Conservation (phyloP, 768 basidiomycete genomes). For the Serendipita sp. region DNA sequence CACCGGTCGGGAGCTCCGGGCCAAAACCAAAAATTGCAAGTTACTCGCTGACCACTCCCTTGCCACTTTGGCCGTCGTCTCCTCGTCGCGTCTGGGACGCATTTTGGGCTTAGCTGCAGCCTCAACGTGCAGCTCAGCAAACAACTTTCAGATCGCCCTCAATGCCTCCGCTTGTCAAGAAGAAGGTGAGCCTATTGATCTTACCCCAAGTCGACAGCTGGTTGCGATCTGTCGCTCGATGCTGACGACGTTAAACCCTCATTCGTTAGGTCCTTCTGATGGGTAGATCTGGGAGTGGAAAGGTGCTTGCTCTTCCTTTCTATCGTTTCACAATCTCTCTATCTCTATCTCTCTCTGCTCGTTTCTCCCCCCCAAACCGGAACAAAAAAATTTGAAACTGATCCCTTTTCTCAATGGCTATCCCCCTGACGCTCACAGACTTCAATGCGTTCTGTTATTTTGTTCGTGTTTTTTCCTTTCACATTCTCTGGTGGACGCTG, state of each 20-base stretch:
- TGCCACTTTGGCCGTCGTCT: too few relatives aligned
- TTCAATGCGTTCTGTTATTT: conserved; percentile 97
- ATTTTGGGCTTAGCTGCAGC: background rate
- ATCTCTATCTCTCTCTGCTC: background rate
- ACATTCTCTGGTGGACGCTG: background rate
- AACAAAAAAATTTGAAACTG: background rate
- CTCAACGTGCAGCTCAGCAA: background rate
- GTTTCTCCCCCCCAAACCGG: background rate
- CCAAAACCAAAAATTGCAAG: too few relatives aligned
- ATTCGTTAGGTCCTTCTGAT: conserved; percentile 75
- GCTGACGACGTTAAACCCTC: conserved; percentile 4
- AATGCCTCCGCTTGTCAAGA: conserved; percentile 14
- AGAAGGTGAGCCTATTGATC: conserved; percentile 17
- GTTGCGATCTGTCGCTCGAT: background rate
- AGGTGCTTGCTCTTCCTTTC: conserved; percentile 15
- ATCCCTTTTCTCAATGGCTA: background rate
- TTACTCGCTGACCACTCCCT: too few relatives aligned
- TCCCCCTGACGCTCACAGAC: conserved; percentile 38
- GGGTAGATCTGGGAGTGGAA: conserved; percentile 90
- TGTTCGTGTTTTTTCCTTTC: conserved; percentile 38
- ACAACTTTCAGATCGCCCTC: conserved; percentile 1
- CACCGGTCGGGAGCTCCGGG: too few relatives aligned
- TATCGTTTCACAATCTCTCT: background rate
- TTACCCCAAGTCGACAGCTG: background rate
- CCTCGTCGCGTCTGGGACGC: too few relatives aligned